Base-by-base conservation (phyloP, 306 rosid species). In the Geum urbanum region DNA sequence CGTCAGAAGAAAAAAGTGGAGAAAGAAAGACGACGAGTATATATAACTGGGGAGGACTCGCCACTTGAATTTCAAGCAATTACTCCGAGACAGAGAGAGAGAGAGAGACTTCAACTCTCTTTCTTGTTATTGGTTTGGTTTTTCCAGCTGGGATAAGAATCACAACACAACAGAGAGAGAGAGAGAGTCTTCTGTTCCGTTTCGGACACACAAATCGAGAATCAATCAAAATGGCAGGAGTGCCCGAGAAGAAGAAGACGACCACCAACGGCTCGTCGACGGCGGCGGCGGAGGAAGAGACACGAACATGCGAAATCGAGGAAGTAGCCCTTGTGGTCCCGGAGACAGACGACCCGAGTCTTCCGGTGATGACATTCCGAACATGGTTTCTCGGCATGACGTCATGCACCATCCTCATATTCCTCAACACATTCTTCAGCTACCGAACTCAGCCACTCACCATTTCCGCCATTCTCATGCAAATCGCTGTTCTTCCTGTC, bases 321-420 rank as follows among this genome's bases (percentile, higher is more conserved):
- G 99, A 95, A 72, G 99, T 95, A 14, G 96, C 97, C 11, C 70
- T 95, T 57, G 99, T 95, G 55, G 99, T 95, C 61, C 99, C 99
- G n/a, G 97, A 95, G 57, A 95, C 95, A 7, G 99, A 95, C 65
- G 99, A 95, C 91, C 92, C 96, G 0, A 70, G 92, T 0, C 40
- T 89, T 1, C 97, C 99, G 7, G 99, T 95, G 40, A 82, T 95
- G 97, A 95, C 97, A 69, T 91, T 95, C 86, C 83, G 97, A 8
- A 83, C 99, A 3, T 95, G 97, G 99, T 80, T 91, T 52, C 80
- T 95, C 40, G 99, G 99, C 0, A 14, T 95, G 19, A 22, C 69
- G 1, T 77, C 85, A 0, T 95, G 99, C 76, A 66, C 80, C 5
- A 0, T 91, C 15, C 86, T 95, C 27, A 95, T 95, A 63, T 95